phyloP scores from a whole-genome alignment of 768 basidiomycete species.

The Ramaria sp. region DNA sequence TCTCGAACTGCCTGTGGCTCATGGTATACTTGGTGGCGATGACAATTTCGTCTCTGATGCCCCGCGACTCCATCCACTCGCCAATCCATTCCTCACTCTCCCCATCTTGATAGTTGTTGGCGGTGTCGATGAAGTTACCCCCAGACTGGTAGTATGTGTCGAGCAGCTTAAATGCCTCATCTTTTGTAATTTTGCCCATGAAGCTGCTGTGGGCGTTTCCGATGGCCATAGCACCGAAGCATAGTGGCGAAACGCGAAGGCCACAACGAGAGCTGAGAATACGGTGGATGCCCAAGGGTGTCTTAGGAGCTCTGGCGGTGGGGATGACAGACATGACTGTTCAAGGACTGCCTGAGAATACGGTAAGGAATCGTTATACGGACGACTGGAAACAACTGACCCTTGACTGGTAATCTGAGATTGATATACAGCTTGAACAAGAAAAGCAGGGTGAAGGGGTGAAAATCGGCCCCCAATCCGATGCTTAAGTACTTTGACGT shows the following conservation, averaged over 20 bases:
- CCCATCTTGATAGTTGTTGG: constrained; percentile 22
- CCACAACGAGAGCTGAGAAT: constrained; percentile 26
- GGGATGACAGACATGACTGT: too few relatives aligned
- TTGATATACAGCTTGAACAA: too few relatives aligned
- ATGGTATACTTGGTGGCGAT: constrained; percentile 16
- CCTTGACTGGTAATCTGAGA: too few relatives aligned
- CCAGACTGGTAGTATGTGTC: constrained; percentile 20
- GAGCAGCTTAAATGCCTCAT: constrained; percentile 20
- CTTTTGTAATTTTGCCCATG: constrained; percentile 19
- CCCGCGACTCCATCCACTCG: constrained; percentile 29
- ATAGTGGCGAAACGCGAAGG: constrained; percentile 32
- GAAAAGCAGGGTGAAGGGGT: too few relatives aligned
- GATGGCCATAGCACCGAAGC: constrained; percentile 34
- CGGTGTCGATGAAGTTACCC: constrained; percentile 25
- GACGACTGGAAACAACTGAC: too few relatives aligned
- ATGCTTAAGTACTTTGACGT: too few relatives aligned
- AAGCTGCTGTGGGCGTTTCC: constrained; percentile 27
- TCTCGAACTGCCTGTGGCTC: constrained; percentile 18
- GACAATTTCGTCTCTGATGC: constrained; percentile 28
- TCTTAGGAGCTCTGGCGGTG: too few relatives aligned
- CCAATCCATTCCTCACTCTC: constrained; percentile 27
- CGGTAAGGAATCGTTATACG: too few relatives aligned
- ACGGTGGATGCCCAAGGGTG: constrained; percentile 24
- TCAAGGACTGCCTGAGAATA: too few relatives aligned
- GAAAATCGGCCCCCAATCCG: too few relatives aligned